Conservation (phyloP, 1,284 basidiomycete species). For the Leccinum subfulvum region DNA sequence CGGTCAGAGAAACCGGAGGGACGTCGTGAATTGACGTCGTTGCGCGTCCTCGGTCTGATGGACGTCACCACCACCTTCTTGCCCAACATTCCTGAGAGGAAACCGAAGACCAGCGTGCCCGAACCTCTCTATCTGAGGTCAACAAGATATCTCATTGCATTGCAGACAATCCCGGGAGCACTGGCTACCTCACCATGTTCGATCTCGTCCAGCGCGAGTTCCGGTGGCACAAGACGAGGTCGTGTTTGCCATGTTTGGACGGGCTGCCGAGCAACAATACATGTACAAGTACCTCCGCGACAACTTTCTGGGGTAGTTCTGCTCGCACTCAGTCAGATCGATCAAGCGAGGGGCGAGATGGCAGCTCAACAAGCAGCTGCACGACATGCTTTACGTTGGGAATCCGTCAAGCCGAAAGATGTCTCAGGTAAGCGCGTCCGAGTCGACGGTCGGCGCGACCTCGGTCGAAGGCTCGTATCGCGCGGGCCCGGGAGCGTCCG, state of each 20-base stretch:
- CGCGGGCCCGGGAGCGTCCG: no score
- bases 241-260: slow-evolving; percentile 94
- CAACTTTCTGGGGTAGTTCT: slow-evolving; percentile 67
- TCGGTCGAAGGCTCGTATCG: no score
- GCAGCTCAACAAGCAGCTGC: slow-evolving; percentile 76
- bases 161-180: slow-evolving; percentile 86
- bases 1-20: slow-evolving; percentile 24
- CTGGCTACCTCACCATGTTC: slow-evolving; percentile 83
- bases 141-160: slow-evolving; percentile 96
- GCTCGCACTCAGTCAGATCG: slow-evolving; percentile 52
- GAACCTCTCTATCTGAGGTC: slow-evolving; percentile 89
- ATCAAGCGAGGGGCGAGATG: slow-evolving; percentile 43
- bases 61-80: slow-evolving; percentile 89
- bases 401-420: slow-evolving; percentile 56
- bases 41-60: slow-evolving; percentile 94
- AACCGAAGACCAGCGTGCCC: slow-evolving; percentile 85
- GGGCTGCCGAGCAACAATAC: slow-evolving; percentile 62
- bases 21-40: slow-evolving; percentile 58
- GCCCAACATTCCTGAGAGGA: slow-evolving; percentile 91
- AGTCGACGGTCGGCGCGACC: no score
- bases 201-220: slow-evolving; percentile 91
- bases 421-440: slow-evolving; percentile 46
- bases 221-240: slow-evolving; percentile 76
- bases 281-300: slow-evolving; percentile 82
- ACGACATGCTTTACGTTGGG: slow-evolving; percentile 57